Base-by-base conservation (phyloP, 805 yeast genomes). In the Zygotorulaspora chibaensis region DNA sequence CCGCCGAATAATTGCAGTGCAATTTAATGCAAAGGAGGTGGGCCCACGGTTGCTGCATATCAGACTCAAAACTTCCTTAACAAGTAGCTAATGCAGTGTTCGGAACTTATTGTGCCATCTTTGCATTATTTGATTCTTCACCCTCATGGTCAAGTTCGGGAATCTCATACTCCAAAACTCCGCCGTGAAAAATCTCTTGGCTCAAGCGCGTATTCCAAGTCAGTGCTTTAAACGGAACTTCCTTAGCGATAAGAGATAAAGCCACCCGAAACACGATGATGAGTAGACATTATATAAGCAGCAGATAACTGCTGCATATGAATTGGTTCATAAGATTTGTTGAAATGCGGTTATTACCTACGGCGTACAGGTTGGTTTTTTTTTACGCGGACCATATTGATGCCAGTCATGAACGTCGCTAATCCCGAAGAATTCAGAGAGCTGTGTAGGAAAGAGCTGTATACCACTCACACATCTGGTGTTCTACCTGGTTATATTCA, bases 401-500 rank as follows among this genome's bases (percentile, higher is more conserved):
- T 35, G 38, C 7, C 38, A 16, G 27, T 16, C 13, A 35, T 16
- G 25, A 15, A 12, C 42, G 42, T 46, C 50, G 13, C 45, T n/a
- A 40, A 35, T 23, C 48, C 55, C 12, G 35, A 17, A 8, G 31
- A 33, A 5, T 41, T 54, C 29, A 46, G 60, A 46, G 38, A 47
- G 13, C 48, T 50, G 23, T 57, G 59, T 42, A 42, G 55, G 10
- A 10, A 35, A 12, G 55, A 45, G 29, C 23, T 28, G 17, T 38
- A 38, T 33, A 46, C 53, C 13, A 37, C 56, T 15, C 56, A 55
- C 17, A 55, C 61, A 11, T 54, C 60, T 8, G 60, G 62, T 4
- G 25, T 43, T 7, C 43, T 52, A 20, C 58, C 62, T 6, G 69
- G 70, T 3, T 62, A 57, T 44, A 59, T 63, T 1, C 75, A 71